These are phyloP conservation scores for Suhomyces guaymorum DNA, from an alignment of 1,139 yeast species.

Conservation along the genomic window DNA sequence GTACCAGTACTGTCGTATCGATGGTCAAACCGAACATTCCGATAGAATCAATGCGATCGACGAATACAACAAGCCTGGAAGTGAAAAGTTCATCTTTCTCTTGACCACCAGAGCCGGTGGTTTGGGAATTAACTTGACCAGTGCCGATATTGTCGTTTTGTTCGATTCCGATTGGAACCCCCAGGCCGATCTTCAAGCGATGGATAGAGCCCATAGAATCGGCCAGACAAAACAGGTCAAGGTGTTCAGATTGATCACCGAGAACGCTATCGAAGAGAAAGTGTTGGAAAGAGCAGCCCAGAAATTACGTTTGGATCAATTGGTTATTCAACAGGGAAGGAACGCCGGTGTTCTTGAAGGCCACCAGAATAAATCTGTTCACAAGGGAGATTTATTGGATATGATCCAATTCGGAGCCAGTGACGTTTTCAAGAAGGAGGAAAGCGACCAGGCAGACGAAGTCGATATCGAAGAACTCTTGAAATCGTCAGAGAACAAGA, in stretches of 20 bases:
- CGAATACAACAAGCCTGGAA: constrained; percentile 70
- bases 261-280: constrained; percentile 79
- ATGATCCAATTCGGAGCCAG: constrained; percentile 85
- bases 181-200: constrained; percentile 83
- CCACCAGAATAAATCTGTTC: constrained; percentile 45
- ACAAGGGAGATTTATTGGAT: constrained; percentile 70
- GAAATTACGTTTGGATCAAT: constrained; percentile 72
- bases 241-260: constrained; percentile 75
- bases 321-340: constrained; percentile 79
- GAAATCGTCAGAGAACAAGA: constrained; percentile 61
- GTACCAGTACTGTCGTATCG: constrained; percentile 72
- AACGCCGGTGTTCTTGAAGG: constrained; percentile 36
- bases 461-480: constrained; percentile 66
- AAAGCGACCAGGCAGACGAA: constrained; percentile 40
- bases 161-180: constrained; percentile 88
- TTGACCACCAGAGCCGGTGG: constrained; percentile 87
- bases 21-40: constrained; percentile 77
- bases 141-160: constrained; percentile 72
- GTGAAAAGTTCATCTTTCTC: constrained; percentile 67
- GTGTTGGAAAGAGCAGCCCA: constrained; percentile 80
- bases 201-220: constrained; percentile 87
- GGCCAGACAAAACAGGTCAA: constrained; percentile 83
- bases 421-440: constrained; percentile 48
- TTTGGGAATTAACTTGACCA: constrained; percentile 76
- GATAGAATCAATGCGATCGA: constrained; percentile 77